phyloP scores from a whole-genome alignment of 2,329 filamentous ascomycete genomes.

The Orbilia oligospora region DNA sequence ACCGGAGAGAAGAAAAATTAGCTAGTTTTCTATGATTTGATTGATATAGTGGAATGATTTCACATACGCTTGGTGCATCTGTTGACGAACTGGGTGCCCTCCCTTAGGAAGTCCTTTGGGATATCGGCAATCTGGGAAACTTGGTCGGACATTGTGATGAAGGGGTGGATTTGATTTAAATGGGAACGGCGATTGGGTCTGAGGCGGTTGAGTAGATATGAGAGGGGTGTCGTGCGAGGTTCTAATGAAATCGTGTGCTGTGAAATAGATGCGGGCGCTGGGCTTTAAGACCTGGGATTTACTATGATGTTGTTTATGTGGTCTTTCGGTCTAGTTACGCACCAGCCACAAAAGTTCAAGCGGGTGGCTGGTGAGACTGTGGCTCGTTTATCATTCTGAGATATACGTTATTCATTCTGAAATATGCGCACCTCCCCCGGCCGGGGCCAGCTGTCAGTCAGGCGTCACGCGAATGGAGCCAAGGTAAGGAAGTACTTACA shows the following conservation, averaged over 20 bases:
- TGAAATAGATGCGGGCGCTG: constrained; percentile 19
- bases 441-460: constrained; percentile 7
- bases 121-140: constrained; percentile 79
- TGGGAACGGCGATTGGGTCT: constrained; percentile 5
- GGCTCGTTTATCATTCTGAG: neutral
- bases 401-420: constrained; percentile 44
- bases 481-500: too few relatives aligned
- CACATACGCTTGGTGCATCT: constrained; percentile 75
- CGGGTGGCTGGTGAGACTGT: neutral
- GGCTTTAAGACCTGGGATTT: constrained; percentile 21
- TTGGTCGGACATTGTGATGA: constrained; percentile 75
- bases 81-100: constrained; percentile 75
- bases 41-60: neutral
- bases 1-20: neutral
- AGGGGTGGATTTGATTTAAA: neutral
- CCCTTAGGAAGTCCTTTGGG: constrained; percentile 76
- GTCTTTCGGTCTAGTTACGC: constrained; percentile 31
- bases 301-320: constrained; percentile 58
- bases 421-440: constrained; percentile 34
- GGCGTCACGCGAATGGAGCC: neutral
- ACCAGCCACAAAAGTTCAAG: neutral
- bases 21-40: neutral
- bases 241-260: constrained; percentile 17
- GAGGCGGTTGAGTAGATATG: constrained; percentile 19
- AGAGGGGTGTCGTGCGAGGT: constrained; percentile 16